Base-by-base conservation (phyloP, 495 filamentous ascomycete species). In the Penicillium pancosmium region DNA sequence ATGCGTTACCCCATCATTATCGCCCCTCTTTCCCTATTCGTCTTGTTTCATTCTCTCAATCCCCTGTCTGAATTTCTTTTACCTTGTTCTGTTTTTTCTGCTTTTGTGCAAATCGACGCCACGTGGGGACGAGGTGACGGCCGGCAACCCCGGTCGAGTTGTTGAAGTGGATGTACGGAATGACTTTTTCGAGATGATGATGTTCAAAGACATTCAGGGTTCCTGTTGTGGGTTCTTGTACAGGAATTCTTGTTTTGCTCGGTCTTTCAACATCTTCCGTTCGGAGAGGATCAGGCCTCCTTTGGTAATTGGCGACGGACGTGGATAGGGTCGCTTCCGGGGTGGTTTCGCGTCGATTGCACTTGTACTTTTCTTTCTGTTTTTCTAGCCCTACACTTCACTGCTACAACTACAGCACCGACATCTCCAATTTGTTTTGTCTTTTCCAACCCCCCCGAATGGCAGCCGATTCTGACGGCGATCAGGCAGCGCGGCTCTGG, bases 251-350 rank as follows among this genome's bases (percentile, higher is more conserved):
- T 65, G 59, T 52, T 38, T 48, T 48, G 52, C 36, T 56, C 5
- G 18, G 46, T 27, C 46, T 48, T 12, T 48, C 19, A 27, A 27
- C 21, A 31, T 27, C 11, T 27, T 58, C 38, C 59, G 48, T 41
- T 58, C 33, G 62, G 46, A 44, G 54, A 54, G 40, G 21, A 51
- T 52, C 52, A 50, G 18, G 19, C 58, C 54, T 63, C 50, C 55
- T 44, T 50, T 64, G 76, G 71, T 78, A 62, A 40, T 54, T 77
- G 78, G 76, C 75, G 78, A 78, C 66, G 78, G 78, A 78, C 68
- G 62, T 78, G 74, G 68, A 57, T 78, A 79, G 78, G 78, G 76
- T 78, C 76, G 78, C 78, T 77, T 78, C 78, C 75, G 78, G 78
- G 78, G 78, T 75, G 76, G 78, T 80, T 66, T 67, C 75, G 67